phyloP scores from a whole-genome alignment of 1,284 basidiomycete species.

The Baeospora myosura region DNA sequence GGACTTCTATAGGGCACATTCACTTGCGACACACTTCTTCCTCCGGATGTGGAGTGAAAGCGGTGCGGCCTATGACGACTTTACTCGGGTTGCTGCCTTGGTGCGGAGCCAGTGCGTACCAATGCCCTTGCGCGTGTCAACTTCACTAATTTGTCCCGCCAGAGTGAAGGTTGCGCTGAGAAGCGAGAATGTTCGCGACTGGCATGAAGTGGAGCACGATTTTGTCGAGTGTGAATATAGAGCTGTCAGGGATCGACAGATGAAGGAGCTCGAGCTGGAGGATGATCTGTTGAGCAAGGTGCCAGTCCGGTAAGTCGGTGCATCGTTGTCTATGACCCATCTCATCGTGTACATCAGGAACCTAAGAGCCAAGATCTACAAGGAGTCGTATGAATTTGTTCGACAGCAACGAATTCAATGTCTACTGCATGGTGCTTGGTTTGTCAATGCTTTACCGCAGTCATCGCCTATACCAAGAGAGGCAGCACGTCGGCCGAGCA shows the following conservation, averaged over 20 bases:
- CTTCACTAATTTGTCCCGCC: slow-evolving; percentile 10
- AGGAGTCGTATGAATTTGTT: slow-evolving; percentile 90
- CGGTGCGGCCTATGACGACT: slow-evolving; percentile 75
- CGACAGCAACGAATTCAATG: slow-evolving; percentile 87
- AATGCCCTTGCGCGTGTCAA: too few relatives aligned
- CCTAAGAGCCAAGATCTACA: slow-evolving; percentile 80
- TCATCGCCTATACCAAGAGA: slow-evolving; percentile 41
- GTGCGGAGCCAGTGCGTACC: slow-evolving; percentile 82
- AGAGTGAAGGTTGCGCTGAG: slow-evolving; percentile 75
- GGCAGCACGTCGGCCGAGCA: slow-evolving; percentile 44
- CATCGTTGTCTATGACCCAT: slow-evolving; percentile 6
- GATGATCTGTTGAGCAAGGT: slow-evolving; percentile 84
- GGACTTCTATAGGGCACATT: slow-evolving; percentile 80
- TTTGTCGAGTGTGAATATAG: slow-evolving; percentile 85
- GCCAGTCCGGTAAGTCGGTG: slow-evolving; percentile 63
- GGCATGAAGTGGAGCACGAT: slow-evolving; percentile 82
- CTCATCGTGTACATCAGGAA: slow-evolving; percentile 43
- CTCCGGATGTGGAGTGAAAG: slow-evolving; percentile 94
- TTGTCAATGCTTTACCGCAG: slow-evolving; percentile 64
- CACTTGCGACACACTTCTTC: slow-evolving; percentile 82
- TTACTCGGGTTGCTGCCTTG: slow-evolving; percentile 74
- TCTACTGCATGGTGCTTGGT: slow-evolving; percentile 87
- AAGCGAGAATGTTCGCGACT: slow-evolving; percentile 70
- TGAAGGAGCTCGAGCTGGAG: slow-evolving; percentile 88
- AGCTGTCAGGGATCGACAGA: slow-evolving; percentile 83